Evolutionary conservation across 1,139 yeast species (phyloP).

Genomic region (Scheffersomyces parashehatae): DNA sequence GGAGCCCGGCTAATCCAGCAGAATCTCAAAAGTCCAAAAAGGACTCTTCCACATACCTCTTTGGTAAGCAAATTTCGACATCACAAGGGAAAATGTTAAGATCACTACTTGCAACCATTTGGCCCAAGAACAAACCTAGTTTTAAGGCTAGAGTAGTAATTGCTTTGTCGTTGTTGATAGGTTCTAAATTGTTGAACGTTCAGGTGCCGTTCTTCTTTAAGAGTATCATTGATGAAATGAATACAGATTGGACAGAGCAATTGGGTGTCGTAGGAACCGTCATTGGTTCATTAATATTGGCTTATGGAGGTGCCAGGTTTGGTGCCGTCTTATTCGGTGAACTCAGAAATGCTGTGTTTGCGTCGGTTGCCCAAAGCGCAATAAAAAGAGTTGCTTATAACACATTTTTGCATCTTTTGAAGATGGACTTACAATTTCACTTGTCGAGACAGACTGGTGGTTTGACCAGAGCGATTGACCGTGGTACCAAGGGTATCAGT

Average conservation of each 20-base stretch:
- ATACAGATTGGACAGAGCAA: constrained; percentile 75
- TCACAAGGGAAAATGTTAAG: constrained; percentile 63
- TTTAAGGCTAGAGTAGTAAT: constrained; percentile 74
- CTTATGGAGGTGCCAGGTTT: constrained; percentile 92
- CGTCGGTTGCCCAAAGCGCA: constrained; percentile 93
- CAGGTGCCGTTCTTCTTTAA: constrained; percentile 97
- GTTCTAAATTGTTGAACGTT: constrained; percentile 83
- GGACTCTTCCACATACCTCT: constrained; percentile 10
- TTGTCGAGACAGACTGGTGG: constrained; percentile 94
- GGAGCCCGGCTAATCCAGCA: too few species aligned
- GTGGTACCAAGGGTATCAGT: constrained; percentile 97
- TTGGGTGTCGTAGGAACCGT: constrained; percentile 62
- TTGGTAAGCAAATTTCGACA: constrained; percentile 28
- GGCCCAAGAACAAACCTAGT: constrained; percentile 81
- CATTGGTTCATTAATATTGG: constrained; percentile 74
- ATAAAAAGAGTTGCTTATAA: constrained; percentile 87
- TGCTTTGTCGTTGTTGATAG: constrained; percentile 72
- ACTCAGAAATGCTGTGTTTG: constrained; percentile 90
- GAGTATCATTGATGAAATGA: constrained; percentile 87
- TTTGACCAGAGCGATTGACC: constrained; percentile 89
- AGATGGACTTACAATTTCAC: constrained; percentile 88
- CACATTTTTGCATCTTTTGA: constrained; percentile 80
- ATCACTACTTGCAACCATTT: constrained; percentile 70
- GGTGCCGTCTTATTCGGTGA: constrained; percentile 96
- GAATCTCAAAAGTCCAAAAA: constrained; percentile 1